Percentiles rank a stretch among this genome's conserved stretches.
These are phyloP conservation scores for Peronosclerospora sorghi DNA, from an alignment of 352 stramenopile species.

Conservation along the genomic window DNA sequence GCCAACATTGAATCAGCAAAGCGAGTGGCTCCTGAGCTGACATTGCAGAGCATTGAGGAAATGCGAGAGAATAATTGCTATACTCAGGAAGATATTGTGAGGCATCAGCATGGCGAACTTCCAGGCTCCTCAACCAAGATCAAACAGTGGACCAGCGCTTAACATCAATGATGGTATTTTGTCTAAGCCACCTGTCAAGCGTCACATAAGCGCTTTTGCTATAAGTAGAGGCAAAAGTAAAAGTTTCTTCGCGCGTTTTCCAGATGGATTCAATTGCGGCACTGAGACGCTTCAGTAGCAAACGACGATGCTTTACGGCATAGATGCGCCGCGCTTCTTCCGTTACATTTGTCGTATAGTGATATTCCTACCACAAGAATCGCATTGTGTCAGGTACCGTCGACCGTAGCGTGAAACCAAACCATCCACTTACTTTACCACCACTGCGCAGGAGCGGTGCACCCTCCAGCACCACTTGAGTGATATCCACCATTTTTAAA, in stretches of 20 bases:
- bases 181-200: slow-evolving; percentile 12
- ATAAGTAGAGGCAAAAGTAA: slow-evolving; percentile 5
- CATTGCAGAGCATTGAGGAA: slow-evolving; percentile 59
- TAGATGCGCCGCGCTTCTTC: no score
- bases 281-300: no score
- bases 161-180: slow-evolving; percentile 2
- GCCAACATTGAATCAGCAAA: slow-evolving; percentile 79
- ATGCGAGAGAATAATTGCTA: slow-evolving; percentile 41
- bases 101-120: slow-evolving; percentile 9
- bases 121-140: neutral
- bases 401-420: no score
- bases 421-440: no score
- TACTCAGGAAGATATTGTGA: slow-evolving; percentile 27
- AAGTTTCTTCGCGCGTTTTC: no score
- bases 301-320: no score
- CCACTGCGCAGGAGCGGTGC: no score
- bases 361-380: slow-evolving; percentile 52
- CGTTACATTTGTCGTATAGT: no score
- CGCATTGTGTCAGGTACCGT: no score
- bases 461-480: no score
- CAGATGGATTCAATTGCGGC: no score
- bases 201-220: slow-evolving; percentile 15
- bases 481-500: no score
- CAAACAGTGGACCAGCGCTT: slow-evolving; percentile 16
- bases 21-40: slow-evolving; percentile 59